Conservation (phyloP, 2,329 filamentous ascomycete species). For the Chalaropsis thielavioides region DNA sequence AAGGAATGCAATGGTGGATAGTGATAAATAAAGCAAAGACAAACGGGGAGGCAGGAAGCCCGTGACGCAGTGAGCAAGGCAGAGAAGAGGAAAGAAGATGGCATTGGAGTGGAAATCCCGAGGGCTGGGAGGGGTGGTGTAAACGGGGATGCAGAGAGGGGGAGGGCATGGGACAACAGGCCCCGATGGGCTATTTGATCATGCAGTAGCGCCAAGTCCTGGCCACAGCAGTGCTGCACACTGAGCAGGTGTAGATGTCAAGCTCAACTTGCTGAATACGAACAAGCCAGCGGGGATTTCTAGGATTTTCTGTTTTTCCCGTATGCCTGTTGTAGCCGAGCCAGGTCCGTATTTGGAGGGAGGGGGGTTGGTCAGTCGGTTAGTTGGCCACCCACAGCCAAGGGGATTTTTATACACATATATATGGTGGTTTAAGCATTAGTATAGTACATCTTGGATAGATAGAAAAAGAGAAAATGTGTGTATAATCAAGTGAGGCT, state of each 20-base stretch:
- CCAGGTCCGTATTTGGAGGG: no score
- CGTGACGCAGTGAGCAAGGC: not conserved
- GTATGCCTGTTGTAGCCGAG: not conserved
- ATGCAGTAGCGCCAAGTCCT: not conserved
- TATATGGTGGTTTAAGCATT: no score
- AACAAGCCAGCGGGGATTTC: not conserved
- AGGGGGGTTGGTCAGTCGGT: no score
- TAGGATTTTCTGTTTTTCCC: not conserved
- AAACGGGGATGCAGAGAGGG: not conserved
- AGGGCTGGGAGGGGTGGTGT: not conserved
- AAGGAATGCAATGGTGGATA: no score
- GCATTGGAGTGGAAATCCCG: not conserved
- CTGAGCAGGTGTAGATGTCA: not conserved
- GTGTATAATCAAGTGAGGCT: not conserved
- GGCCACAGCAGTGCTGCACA: not conserved
- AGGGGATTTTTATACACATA: no score
- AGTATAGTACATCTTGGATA: no score
- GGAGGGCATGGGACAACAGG: not conserved
- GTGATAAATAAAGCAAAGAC: no score
- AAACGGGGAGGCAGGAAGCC: not conserved
- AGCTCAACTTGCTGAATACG: not conserved
- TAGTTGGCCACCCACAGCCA: no score
- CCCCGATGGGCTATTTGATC: not conserved
- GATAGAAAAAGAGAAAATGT: not conserved
- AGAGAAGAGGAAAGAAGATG: not conserved